Evolutionary conservation across 1,284 basidiomycete genomes (phyloP).

Genomic region (Moesziomyces aphidis): DNA sequence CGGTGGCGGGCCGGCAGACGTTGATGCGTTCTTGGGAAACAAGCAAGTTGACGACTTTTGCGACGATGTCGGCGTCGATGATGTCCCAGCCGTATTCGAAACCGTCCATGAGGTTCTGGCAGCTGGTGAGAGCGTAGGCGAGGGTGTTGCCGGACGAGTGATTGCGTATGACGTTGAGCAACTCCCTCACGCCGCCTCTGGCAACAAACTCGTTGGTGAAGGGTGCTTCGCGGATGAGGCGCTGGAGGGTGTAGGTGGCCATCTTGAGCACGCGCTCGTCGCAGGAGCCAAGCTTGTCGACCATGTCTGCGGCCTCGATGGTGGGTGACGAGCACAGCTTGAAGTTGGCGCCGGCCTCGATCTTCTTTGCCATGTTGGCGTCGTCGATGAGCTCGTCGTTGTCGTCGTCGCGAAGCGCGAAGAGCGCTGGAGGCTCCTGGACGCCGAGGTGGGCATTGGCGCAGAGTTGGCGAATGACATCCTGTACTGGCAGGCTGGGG

Average conservation of each 20-base stretch:
- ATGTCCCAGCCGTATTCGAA: constrained; percentile 74
- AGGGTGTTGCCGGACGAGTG: constrained; percentile 82
- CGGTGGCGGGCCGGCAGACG: constrained; percentile 94
- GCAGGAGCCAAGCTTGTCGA: constrained; percentile 76
- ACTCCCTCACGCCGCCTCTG: constrained; percentile 73
- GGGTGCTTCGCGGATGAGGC: constrained; percentile 87
- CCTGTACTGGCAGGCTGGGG: constrained; percentile 53
- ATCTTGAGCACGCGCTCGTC: constrained; percentile 76
- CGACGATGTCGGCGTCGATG: constrained; percentile 79
- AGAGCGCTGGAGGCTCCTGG: constrained; percentile 82
- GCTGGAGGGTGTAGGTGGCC: constrained; percentile 83
- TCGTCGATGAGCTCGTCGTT: constrained; percentile 90
- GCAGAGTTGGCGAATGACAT: constrained; percentile 67
- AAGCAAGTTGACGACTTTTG: constrained; percentile 81
- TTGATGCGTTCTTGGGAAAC: constrained; percentile 74
- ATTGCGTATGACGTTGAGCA: constrained; percentile 47
- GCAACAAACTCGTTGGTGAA: constrained; percentile 87
- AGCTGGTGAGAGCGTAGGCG: constrained; percentile 83
- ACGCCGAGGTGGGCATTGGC: constrained; percentile 76
- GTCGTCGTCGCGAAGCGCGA: constrained; percentile 83
- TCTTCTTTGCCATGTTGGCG: constrained; percentile 61
- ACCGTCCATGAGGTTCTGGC: constrained; percentile 77
- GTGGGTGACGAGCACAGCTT: constrained; percentile 80
- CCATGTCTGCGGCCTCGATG: constrained; percentile 83
- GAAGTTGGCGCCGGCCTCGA: constrained; percentile 58